Evolutionary conservation across 2,329 filamentous ascomycete genomes (phyloP).

Genomic region (Ceratocystis alfenasii): DNA sequence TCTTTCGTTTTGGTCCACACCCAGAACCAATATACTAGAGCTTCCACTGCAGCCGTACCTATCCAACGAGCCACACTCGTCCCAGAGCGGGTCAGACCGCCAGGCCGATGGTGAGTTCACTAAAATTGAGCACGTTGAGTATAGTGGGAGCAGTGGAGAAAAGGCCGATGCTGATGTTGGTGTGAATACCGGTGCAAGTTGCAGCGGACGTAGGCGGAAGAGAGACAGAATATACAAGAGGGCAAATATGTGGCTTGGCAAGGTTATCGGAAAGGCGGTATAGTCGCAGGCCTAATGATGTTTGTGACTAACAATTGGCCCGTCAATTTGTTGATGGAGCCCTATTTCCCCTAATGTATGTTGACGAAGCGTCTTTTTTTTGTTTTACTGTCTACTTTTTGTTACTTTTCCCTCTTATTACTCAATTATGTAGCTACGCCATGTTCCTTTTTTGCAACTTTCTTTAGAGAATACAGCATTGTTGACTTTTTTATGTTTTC

Average conservation of each 20-base stretch:
- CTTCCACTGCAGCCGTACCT: conserved; percentile 4
- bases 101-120: background rate
- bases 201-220: background rate
- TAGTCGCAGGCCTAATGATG: background rate
- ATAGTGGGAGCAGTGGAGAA: background rate
- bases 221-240: background rate
- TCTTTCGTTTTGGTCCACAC: background rate
- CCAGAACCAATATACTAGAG: background rate
- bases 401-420: background rate
- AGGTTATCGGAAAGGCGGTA: background rate
- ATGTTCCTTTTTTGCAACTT: background rate
- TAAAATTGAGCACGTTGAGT: conserved; percentile 5
- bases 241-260: background rate
- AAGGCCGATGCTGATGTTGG: background rate
- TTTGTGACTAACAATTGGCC: background rate
- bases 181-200: background rate
- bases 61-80: background rate
- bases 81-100: background rate
- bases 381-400: background rate
- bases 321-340: background rate
- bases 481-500: background rate
- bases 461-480: background rate
- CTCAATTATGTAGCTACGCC: background rate
- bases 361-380: conserved; percentile 9
- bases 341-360: conserved; percentile 3